Conservation (phyloP, 257 asterid genomes). For the Ilex aquifolium region DNA sequence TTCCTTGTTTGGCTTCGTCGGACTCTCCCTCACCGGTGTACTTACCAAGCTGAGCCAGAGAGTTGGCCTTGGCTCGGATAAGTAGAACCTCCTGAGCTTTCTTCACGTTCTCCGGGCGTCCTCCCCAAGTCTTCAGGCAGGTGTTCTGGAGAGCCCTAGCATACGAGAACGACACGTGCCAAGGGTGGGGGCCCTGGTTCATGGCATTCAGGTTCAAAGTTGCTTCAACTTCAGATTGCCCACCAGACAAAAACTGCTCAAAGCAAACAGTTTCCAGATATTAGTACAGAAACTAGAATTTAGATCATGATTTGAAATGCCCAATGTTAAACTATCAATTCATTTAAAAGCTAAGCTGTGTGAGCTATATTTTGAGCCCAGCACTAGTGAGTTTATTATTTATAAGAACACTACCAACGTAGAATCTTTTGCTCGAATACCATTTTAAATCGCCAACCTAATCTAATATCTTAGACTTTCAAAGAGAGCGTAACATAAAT, state of each 20-base stretch:
- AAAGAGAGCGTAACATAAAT: too few species aligned
- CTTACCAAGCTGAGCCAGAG: conserved; percentile 21
- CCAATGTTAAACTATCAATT: too few species aligned
- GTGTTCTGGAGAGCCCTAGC: conserved; percentile 23
- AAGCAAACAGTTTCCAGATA: not conserved
- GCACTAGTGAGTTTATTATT: too few species aligned
- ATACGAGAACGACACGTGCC: conserved; percentile 22
- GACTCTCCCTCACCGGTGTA: conserved; percentile 14
- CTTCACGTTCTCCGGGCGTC: conserved; percentile 18
- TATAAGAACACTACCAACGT: too few species aligned
- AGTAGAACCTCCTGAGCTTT: conserved; percentile 16
- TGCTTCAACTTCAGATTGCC: conserved; percentile 25
- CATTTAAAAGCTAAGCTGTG: too few species aligned
- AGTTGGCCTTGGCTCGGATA: conserved; percentile 16
- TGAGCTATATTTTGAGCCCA: too few species aligned
- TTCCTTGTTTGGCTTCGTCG: conserved; percentile 20
- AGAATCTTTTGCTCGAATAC: too few species aligned
- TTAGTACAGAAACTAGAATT: too few species aligned
- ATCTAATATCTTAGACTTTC: too few species aligned
- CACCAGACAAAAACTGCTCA: conserved; percentile 22
- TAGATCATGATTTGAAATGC: too few species aligned
- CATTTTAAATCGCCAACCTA: too few species aligned
- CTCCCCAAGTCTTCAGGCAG: conserved; percentile 22
- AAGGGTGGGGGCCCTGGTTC: conserved; percentile 21
- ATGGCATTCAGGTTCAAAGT: conserved; percentile 25